Percentiles rank a stretch among this genome's conserved stretches.
Evolutionary conservation across 495 filamentous ascomycete species (phyloP).

Genomic region (Penicillium atrosanguineum): DNA sequence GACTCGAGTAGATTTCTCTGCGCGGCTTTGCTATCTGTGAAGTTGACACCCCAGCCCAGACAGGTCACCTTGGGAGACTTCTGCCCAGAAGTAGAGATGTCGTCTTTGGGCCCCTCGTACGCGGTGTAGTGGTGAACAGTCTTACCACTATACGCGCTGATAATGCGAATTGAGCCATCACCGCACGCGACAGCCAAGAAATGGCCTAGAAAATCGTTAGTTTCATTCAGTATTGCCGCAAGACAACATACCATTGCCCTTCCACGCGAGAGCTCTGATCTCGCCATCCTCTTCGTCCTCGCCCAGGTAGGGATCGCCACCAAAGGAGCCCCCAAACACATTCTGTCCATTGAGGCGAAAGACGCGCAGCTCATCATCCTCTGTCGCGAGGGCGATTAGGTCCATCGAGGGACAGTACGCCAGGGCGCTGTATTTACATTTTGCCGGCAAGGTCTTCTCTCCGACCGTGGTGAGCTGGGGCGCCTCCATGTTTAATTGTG

Average conservation of each 20-base stretch:
- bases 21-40: slow-evolving; percentile 54
- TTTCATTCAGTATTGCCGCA: background rate
- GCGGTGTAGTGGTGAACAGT: slow-evolving; percentile 64
- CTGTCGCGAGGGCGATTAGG: slow-evolving; percentile 68
- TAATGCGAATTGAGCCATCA: slow-evolving; percentile 65
- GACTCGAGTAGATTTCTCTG: slow-evolving; percentile 41
- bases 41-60: slow-evolving; percentile 72
- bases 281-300: slow-evolving; percentile 52
- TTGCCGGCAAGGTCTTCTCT: slow-evolving; percentile 55
- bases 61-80: slow-evolving; percentile 51
- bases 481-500: slow-evolving; percentile 25
- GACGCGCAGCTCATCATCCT: slow-evolving; percentile 59
- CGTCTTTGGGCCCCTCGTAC: slow-evolving; percentile 21
- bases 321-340: slow-evolving; percentile 58
- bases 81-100: slow-evolving; percentile 31
- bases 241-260: slow-evolving; percentile 64
- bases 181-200: slow-evolving; percentile 76
- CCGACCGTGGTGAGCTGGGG: slow-evolving; percentile 46
- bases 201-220: slow-evolving; percentile 47
- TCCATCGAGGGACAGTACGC: slow-evolving; percentile 82
- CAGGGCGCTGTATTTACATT: slow-evolving; percentile 55
- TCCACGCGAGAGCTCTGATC: slow-evolving; percentile 65
- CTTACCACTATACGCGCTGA: slow-evolving; percentile 74
- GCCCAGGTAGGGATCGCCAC: slow-evolving; percentile 46
- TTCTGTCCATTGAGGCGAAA: slow-evolving; percentile 68